Percentiles rank a stretch among this genome's conserved stretches.
These are phyloP conservation scores for Thozetella sp. DNA, from an alignment of 495 filamentous ascomycete species.

Conservation along the genomic window DNA sequence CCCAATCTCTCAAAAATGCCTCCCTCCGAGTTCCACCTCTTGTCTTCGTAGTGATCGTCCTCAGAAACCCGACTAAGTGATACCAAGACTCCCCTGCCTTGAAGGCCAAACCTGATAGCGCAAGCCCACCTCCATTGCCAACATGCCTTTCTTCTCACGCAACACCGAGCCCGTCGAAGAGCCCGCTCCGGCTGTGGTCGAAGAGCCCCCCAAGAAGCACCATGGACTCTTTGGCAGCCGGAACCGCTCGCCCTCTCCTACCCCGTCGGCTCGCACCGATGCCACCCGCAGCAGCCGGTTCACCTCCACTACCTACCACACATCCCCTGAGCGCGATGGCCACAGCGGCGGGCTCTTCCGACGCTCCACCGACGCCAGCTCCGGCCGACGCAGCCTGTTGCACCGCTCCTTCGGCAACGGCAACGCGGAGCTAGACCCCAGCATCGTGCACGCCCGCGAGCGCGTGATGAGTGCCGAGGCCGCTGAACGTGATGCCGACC, in stretches of 20 bases:
- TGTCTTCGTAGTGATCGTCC: not conserved
- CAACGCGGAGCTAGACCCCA: constrained; percentile 52
- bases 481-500: constrained; percentile 64
- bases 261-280: constrained; percentile 18
- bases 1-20: not conserved
- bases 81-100: not conserved
- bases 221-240: constrained; percentile 44
- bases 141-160: constrained; percentile 52
- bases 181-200: constrained; percentile 23
- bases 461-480: constrained; percentile 58
- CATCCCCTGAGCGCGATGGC: constrained; percentile 12
- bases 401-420: constrained; percentile 47
- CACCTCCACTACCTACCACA: constrained; percentile 17
- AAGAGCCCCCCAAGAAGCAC: constrained; percentile 25
- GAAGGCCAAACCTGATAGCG: not conserved
- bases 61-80: too few relatives aligned
- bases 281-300: constrained; percentile 25
- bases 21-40: not conserved
- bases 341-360: constrained; percentile 12
- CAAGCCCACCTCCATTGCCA: constrained; percentile 10
- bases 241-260: constrained; percentile 41
- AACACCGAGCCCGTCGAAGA: constrained; percentile 36
- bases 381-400: constrained; percentile 32
- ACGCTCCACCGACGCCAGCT: constrained; percentile 18
- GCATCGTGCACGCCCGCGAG: constrained; percentile 58